Evolutionary conservation across 1,284 basidiomycete species (phyloP), one percentile per base, ranked within the genome.

Genomic region (Calocybe gambosa): DNA sequence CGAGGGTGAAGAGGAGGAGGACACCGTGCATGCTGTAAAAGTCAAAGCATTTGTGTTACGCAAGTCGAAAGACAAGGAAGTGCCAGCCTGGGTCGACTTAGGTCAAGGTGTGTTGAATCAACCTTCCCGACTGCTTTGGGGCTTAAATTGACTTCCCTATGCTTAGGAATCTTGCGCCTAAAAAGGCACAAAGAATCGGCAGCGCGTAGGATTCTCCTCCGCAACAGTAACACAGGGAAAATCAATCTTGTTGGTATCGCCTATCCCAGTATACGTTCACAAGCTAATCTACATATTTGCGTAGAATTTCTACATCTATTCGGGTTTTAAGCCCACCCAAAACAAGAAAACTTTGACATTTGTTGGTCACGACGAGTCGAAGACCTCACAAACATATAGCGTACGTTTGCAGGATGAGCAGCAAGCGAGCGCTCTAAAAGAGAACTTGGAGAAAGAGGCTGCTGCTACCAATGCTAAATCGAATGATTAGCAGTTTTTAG

Each of bases 1-100:
- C n/a, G 79, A 80, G 56, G 86, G 86, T 13, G 90, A 93, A 65
- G 86, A 93, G 62, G 73, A 84, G 36, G 90, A 93, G 61, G 80
- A 82, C 46, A 90, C 86, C 2, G 66, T 72, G 15, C 70, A 82
- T 60, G 70, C 75, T 42, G 68, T 77, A 43, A 78, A 75, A 56
- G 70, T 77, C 40, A 89, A 85, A 60, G 77, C 85, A 33, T 84
- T 70, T 57, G 77, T 73, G 57, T 62, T 89, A 58, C 70, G 64
- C 49, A 80, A 75, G 64, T 66, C 69, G n/a, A 73, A 74, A 16
- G 71, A 73, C 28, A 75, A 72, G n/a, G 74, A 72, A 13, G 68
- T 64, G 40, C 60, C 62, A 35, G 67, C 71, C 34, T 88, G 84
- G 83, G 71, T 65, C 36, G 80, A 82, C 48, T 53, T 80, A 42